phyloP scores from a whole-genome alignment of 1,284 basidiomycete genomes.

The Trametes versicolor region DNA sequence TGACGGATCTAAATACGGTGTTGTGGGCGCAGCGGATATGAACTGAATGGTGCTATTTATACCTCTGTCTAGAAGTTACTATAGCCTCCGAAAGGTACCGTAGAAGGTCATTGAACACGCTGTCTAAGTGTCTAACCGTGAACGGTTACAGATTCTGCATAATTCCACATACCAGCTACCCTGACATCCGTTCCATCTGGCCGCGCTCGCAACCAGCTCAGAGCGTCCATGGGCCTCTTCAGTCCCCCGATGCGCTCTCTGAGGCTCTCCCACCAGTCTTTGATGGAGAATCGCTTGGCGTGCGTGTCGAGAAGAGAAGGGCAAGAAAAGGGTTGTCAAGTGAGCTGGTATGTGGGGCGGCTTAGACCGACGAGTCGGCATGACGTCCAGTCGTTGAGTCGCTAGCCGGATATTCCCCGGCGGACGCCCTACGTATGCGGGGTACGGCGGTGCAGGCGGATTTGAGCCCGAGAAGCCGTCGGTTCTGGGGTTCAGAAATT shows the following conservation, averaged over 20 bases:
- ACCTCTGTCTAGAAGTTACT: constrained; percentile 14
- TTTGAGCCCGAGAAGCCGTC: constrained; percentile 18
- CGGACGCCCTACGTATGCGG: constrained; percentile 16
- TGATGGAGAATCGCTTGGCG: not conserved
- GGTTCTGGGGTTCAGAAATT: constrained; percentile 15
- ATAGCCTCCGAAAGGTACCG: constrained; percentile 13
- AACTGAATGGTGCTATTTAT: constrained; percentile 17
- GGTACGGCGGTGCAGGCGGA: constrained; percentile 10
- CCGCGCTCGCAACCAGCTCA: not conserved
- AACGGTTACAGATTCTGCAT: not conserved
- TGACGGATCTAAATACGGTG: constrained; percentile 4
- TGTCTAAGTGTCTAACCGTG: constrained; percentile 16
- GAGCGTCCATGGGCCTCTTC: not conserved
- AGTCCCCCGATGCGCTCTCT: too few species aligned
- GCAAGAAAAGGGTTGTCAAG: constrained; percentile 9
- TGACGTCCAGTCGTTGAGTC: constrained; percentile 6
- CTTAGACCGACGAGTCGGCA: constrained; percentile 17
- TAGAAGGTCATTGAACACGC: not conserved
- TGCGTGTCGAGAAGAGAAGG: constrained; percentile 3
- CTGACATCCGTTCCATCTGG: not conserved
- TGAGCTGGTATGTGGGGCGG: constrained; percentile 16
- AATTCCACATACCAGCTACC: not conserved
- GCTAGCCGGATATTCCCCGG: constrained; percentile 27
- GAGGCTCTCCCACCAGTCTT: not conserved
- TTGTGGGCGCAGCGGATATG: constrained; percentile 16